Conservation (phyloP, 2,329 filamentous ascomycete genomes). For the Plectosphaerella sp. region DNA sequence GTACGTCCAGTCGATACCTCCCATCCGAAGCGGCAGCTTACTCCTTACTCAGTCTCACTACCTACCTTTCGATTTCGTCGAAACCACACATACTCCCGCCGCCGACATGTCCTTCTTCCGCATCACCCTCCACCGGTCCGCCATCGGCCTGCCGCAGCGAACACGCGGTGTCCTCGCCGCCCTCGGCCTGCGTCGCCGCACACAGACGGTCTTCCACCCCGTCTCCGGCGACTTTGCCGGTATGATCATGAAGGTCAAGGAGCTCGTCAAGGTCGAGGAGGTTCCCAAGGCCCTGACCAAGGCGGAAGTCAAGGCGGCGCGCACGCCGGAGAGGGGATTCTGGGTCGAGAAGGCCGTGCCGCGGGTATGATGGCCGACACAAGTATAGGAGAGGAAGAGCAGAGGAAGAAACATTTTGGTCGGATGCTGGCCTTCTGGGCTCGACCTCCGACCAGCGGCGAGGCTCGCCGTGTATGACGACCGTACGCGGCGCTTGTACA, state of each 20-base stretch:
- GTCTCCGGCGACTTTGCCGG: conserved; percentile 77
- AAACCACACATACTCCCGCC: neutral
- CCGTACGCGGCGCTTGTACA: too few species aligned
- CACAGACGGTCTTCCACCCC: conserved; percentile 85
- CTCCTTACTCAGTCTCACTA: too few species aligned
- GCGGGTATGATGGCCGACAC: conserved; percentile 18
- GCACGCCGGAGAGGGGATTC: conserved; percentile 76
- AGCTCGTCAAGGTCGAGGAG: conserved; percentile 79
- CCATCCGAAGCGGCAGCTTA: too few species aligned
- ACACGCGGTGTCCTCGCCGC: conserved; percentile 77
- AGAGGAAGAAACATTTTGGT: conserved; percentile 11
- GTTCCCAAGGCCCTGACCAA: conserved; percentile 62
- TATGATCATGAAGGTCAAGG: conserved; percentile 92
- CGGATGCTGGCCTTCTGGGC: neutral
- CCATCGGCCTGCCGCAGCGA: conserved; percentile 80
- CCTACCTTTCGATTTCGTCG: too few species aligned
- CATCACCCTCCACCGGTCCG: conserved; percentile 83
- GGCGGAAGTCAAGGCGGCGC: conserved; percentile 63
- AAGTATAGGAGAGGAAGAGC: neutral
- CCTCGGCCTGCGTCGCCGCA: conserved; percentile 79
- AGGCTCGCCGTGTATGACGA: neutral
- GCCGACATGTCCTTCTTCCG: conserved; percentile 73
- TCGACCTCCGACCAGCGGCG: neutral
- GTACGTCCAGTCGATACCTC: too few species aligned
- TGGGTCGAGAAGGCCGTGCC: conserved; percentile 61